These are phyloP conservation scores for Fibroporia radiculosa DNA, from an alignment of 768 basidiomycete species.

Conservation along the genomic window DNA sequence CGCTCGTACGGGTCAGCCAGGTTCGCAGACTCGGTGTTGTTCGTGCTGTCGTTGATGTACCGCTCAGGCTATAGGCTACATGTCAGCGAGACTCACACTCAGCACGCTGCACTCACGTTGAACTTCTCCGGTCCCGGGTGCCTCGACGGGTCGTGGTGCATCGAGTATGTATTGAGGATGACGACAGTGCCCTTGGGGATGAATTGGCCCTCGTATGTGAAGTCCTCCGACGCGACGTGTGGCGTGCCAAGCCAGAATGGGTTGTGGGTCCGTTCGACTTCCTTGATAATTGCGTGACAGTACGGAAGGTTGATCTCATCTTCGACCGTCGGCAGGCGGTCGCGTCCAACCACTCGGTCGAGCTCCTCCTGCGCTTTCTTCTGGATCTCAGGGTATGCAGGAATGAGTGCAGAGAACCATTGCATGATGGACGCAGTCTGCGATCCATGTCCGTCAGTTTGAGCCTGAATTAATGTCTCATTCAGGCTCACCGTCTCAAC, in stretches of 20 bases:
- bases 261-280: conserved; percentile 21
- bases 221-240: conserved; percentile 23
- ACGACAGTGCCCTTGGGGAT: conserved; percentile 24
- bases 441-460: neutral
- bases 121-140: conserved; percentile 31
- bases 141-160: conserved; percentile 24
- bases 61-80: conserved; percentile 35
- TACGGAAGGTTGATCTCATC: conserved; percentile 36
- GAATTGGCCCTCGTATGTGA: conserved; percentile 22
- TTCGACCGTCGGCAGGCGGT: conserved; percentile 30
- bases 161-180: conserved; percentile 20
- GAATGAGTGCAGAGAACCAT: conserved; percentile 33
- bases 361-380: conserved; percentile 35
- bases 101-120: conserved; percentile 5
- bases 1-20: conserved; percentile 33
- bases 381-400: conserved; percentile 31
- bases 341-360: conserved; percentile 32
- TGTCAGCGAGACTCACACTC: neutral
- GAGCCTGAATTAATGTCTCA: neutral
- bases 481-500: conserved; percentile 31
- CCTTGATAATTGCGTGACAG: conserved; percentile 30
- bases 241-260: conserved; percentile 25
- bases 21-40: conserved; percentile 37
- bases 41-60: conserved; percentile 30
- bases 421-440: conserved; percentile 33